Conservation (phyloP, 352 stramenopile genomes). For the Thalassiosira exigua region DNA sequence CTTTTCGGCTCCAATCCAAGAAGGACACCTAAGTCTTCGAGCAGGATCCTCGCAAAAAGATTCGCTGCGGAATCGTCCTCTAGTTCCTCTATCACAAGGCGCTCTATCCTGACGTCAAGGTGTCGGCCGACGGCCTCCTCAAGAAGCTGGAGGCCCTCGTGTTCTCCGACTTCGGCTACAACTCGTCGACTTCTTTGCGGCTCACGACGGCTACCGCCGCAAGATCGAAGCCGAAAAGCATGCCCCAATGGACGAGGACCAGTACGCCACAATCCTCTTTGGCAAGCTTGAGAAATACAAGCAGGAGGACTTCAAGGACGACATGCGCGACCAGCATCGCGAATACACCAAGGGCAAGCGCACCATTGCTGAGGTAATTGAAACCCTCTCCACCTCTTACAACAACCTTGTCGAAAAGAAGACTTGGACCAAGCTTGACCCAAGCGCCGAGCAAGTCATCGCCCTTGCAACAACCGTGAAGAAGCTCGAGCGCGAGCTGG, state of each 20-base stretch:
- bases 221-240: too few relatives aligned
- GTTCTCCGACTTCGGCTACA: neutral
- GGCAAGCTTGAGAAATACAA: neutral
- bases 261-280: too few relatives aligned
- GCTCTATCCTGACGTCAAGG: slow-evolving; percentile 20
- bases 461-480: slow-evolving; percentile 16
- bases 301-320: slow-evolving; percentile 20
- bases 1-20: slow-evolving; percentile 6
- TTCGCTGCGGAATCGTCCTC: slow-evolving; percentile 8
- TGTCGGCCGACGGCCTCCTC: neutral
- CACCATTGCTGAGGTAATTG: too few relatives aligned
- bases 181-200: slow-evolving; percentile 3
- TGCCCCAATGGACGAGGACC: too few relatives aligned
- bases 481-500: slow-evolving; percentile 3
- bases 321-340: too few relatives aligned
- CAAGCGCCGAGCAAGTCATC: slow-evolving; percentile 30
- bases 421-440: too few relatives aligned
- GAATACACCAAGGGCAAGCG: too few relatives aligned
- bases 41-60: slow-evolving; percentile 11
- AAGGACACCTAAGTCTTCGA: neutral
- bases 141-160: slow-evolving; percentile 17
- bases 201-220: too few relatives aligned
- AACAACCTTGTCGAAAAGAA: slow-evolving; percentile 16
- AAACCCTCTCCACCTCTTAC: too few relatives aligned
- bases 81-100: slow-evolving; percentile 3